Conservation (phyloP, 2,329 filamentous ascomycete genomes). For the Epichloe glyceriae region DNA sequence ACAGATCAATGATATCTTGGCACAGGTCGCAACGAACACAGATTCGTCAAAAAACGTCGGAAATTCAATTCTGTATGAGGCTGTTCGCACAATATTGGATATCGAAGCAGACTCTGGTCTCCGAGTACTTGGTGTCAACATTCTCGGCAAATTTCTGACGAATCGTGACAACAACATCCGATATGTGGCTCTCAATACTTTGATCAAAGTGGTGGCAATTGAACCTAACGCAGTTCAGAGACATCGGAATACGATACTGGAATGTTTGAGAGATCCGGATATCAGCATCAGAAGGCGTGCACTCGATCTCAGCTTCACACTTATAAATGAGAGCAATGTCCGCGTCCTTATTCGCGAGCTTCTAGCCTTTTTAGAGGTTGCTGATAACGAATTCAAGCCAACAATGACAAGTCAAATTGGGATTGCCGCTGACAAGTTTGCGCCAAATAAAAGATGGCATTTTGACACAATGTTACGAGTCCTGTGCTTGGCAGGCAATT, state of each 20-base stretch:
- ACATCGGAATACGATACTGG: slow-evolving; percentile 92
- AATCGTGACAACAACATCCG: slow-evolving; percentile 99
- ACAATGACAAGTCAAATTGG: slow-evolving; percentile 98
- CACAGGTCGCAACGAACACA: slow-evolving; percentile 94
- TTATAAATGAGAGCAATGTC: slow-evolving; percentile 95
- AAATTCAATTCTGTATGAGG: slow-evolving; percentile 95
- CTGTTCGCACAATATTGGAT: slow-evolving; percentile 90
- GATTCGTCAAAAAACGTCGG: slow-evolving; percentile 97
- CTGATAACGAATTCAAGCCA: slow-evolving; percentile 97
- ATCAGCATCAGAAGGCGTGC: slow-evolving; percentile 93
- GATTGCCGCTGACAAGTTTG: slow-evolving; percentile 88
- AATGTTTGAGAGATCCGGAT: slow-evolving; percentile 91
- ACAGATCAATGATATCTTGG: slow-evolving; percentile 95
- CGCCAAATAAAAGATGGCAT: slow-evolving; percentile 96
- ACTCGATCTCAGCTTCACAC: slow-evolving; percentile 92
- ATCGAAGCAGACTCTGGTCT: slow-evolving; percentile 95
- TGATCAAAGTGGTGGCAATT: slow-evolving; percentile 96
- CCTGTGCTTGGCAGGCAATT: slow-evolving; percentile 85
- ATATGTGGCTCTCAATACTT: slow-evolving; percentile 91
- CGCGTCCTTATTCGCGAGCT: slow-evolving; percentile 86
- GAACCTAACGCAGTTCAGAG: slow-evolving; percentile 96
- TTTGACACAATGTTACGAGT: slow-evolving; percentile 95
- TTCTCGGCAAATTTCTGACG: slow-evolving; percentile 93
- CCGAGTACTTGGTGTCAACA: slow-evolving; percentile 91
- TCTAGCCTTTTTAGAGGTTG: slow-evolving; percentile 88